These are phyloP conservation scores for Copromyces sp. DNA, from an alignment of 495 filamentous ascomycete species.

Conservation along the genomic window DNA sequence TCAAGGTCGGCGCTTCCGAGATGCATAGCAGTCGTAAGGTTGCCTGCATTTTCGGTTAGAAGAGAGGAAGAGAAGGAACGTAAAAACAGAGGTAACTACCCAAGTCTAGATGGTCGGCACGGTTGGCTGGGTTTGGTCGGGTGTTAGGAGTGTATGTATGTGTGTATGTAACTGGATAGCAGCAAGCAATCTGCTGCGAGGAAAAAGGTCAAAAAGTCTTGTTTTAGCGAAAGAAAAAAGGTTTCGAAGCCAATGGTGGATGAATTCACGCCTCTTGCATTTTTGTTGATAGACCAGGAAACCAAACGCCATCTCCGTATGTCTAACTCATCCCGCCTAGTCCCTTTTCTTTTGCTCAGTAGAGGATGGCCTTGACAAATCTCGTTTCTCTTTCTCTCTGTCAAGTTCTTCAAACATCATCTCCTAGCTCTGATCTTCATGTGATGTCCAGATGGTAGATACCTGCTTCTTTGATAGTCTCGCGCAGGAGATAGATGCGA, in stretches of 20 bases:
- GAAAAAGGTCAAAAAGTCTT: background rate
- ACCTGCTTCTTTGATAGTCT: background rate
- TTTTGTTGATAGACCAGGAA: background rate
- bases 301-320: background rate
- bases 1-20: slow-evolving; percentile 71
- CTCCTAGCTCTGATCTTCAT: too few relatives aligned
- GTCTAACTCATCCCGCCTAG: background rate
- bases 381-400: background rate
- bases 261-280: background rate
- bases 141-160: background rate
- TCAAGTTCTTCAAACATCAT: background rate
- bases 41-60: slow-evolving; percentile 56
- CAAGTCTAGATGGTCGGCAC: background rate
- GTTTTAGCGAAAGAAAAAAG: background rate
- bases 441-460: background rate
- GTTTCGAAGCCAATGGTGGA: background rate
- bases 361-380: background rate
- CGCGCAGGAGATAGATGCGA: background rate
- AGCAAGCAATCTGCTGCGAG: background rate
- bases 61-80: slow-evolving; percentile 19
- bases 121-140: background rate
- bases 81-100: background rate
- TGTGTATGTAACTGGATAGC: background rate
- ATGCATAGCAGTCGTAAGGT: slow-evolving; percentile 83
- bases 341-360: background rate